Conservation (phyloP, 2,329 filamentous ascomycete species). For the Ramularia collo-cygni region DNA sequence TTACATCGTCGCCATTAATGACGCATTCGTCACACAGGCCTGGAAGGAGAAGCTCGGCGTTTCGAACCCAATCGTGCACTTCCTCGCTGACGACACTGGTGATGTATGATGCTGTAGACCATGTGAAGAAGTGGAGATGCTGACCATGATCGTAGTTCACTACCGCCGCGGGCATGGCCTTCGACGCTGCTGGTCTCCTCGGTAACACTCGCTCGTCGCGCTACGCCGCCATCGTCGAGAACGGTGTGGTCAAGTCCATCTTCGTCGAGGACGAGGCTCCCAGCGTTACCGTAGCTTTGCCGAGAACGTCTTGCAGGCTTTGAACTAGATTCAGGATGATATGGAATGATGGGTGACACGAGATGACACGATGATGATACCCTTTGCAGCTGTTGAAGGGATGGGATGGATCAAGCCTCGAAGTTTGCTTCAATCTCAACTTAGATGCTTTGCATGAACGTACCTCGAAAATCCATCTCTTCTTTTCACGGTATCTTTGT, state of each 20-base stretch:
- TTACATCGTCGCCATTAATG: constrained; percentile 25
- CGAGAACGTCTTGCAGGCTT: constrained; percentile 17
- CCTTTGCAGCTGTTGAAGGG: neutral
- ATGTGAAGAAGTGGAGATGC: neutral
- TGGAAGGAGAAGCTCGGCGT: constrained; percentile 24
- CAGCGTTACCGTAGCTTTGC: constrained; percentile 19
- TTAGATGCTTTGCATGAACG: no score
- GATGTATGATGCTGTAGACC: constrained; percentile 9
- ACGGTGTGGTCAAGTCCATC: constrained; percentile 18
- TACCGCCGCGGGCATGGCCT: constrained; percentile 18
- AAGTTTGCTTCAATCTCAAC: no score
- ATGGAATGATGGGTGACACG: neutral
- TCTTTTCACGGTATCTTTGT: no score
- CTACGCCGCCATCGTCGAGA: constrained; percentile 21
- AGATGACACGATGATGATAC: neutral
- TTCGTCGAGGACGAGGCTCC: constrained; percentile 24
- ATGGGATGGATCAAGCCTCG: no score
- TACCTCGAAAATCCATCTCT: no score
- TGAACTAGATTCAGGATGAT: neutral
- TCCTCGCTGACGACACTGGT: constrained; percentile 23
- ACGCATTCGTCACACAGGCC: constrained; percentile 22
- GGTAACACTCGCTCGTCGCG: constrained; percentile 21
- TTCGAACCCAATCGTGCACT: constrained; percentile 18
- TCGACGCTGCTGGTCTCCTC: constrained; percentile 21
- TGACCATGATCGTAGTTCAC: constrained; percentile 16